Percentiles rank a stretch among this genome's conserved stretches.
Evolutionary conservation across 345 rosid species (phyloP).

Genomic region (Eucalyptus marginata): DNA sequence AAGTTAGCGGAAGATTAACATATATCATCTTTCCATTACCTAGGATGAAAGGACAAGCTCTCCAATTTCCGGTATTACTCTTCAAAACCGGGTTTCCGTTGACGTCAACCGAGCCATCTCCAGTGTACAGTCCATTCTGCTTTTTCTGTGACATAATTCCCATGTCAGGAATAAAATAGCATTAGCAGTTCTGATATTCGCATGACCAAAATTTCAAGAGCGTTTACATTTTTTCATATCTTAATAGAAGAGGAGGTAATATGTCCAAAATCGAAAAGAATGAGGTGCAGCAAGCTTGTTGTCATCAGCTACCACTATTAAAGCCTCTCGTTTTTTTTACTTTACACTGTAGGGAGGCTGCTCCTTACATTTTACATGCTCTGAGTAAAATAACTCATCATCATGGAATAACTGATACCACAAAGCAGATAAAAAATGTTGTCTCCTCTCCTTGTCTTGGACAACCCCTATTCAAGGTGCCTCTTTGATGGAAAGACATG

Average conservation of each 20-base stretch:
- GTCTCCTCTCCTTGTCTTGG: not conserved
- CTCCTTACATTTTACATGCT: not conserved
- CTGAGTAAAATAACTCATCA: not conserved
- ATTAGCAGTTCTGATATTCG: not conserved
- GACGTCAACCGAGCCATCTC: slow-evolving; percentile 90
- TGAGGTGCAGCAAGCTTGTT: not conserved
- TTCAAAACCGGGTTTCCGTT: slow-evolving; percentile 67
- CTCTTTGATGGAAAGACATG: not conserved
- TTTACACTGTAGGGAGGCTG: not conserved
- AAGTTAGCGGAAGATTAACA: not conserved
- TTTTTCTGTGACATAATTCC: slow-evolving; percentile 6
- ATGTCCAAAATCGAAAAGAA: not conserved
- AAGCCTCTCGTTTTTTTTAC: not conserved
- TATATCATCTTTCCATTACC: slow-evolving; percentile 17
- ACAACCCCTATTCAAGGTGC: not conserved
- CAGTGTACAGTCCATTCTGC: slow-evolving; percentile 38
- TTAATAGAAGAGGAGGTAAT: not conserved
- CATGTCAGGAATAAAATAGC: not conserved
- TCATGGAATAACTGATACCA: not conserved
- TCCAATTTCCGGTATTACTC: slow-evolving; percentile 85
- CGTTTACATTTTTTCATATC: not conserved
- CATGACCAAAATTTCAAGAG: not conserved
- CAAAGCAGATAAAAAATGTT: not conserved
- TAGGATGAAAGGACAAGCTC: slow-evolving; percentile 90
- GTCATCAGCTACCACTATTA: not conserved